phyloP scores from a whole-genome alignment of 148 eudicot genomes.

The Dianthus caryophyllus region DNA sequence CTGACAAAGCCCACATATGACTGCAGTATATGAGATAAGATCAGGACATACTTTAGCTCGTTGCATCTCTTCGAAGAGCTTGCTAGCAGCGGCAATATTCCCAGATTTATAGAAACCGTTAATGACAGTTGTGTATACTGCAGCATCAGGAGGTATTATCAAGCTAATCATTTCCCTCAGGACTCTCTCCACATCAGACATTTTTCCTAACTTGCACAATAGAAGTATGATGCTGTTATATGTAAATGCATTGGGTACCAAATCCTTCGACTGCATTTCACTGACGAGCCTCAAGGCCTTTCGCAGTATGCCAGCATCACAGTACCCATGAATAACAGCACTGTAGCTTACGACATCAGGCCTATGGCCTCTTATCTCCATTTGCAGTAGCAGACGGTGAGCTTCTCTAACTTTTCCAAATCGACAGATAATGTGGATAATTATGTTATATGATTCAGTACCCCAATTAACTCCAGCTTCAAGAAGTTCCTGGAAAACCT shows the following conservation, averaged over 20 bases:
- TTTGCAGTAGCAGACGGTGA: slow-evolving; percentile 60
- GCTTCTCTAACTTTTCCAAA: slow-evolving; percentile 68
- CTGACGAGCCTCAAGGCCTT: slow-evolving; percentile 44
- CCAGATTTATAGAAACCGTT: slow-evolving; percentile 75
- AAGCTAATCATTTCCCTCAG: slow-evolving; percentile 66
- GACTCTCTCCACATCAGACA: slow-evolving; percentile 58
- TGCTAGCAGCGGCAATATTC: slow-evolving; percentile 43
- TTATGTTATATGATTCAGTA: slow-evolving; percentile 54
- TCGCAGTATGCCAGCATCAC: slow-evolving; percentile 48
- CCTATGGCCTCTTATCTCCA: slow-evolving; percentile 60
- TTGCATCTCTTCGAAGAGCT: slow-evolving; percentile 66
- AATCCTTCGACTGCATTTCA: slow-evolving; percentile 57
- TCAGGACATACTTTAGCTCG: slow-evolving; percentile 48
- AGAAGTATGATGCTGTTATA: slow-evolving; percentile 66
- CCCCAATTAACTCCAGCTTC: slow-evolving; percentile 69
- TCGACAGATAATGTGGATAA: slow-evolving; percentile 59
- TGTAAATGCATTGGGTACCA: slow-evolving; percentile 65
- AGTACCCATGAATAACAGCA: slow-evolving; percentile 69
- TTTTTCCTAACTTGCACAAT: slow-evolving; percentile 57
- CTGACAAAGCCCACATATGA: slow-evolving; percentile 59
- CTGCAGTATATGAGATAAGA: slow-evolving; percentile 53
- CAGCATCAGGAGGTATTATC: slow-evolving; percentile 56
- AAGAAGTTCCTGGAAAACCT: slow-evolving; percentile 45
- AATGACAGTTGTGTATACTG: slow-evolving; percentile 68
- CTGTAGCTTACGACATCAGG: slow-evolving; percentile 83